These are phyloP conservation scores for Allium sativum DNA, from an alignment of 106 monocot genomes.

Conservation along the genomic window DNA sequence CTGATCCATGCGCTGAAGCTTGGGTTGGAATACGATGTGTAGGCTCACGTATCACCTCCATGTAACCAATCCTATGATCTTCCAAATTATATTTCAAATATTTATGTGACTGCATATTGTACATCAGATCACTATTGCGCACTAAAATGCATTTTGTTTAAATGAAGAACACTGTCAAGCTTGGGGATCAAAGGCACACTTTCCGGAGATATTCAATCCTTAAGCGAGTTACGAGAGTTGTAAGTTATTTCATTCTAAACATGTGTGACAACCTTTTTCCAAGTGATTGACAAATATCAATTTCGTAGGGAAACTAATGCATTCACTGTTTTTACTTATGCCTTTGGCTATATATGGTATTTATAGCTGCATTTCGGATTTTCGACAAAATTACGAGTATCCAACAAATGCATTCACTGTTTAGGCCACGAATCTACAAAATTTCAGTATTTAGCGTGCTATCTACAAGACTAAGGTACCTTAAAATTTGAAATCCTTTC, in stretches of 20 bases:
- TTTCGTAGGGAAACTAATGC: no score
- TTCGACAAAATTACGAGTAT: no score
- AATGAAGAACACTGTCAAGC: constrained; percentile 27
- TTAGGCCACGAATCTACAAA: no score
- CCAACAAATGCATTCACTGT: no score
- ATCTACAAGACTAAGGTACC: no score
- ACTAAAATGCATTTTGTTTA: not conserved
- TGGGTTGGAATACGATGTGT: constrained; percentile 58
- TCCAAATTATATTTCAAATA: not conserved
- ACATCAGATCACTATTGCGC: not conserved
- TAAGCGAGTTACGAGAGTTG: constrained; percentile 37
- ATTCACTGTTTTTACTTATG: no score
- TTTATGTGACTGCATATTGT: not conserved
- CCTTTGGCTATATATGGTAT: no score
- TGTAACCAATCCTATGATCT: constrained; percentile 21
- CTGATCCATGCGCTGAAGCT: constrained; percentile 44
- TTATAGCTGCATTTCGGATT: no score
- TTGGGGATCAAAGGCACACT: constrained; percentile 41
- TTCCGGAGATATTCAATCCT: constrained; percentile 25
- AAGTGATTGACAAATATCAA: no score
- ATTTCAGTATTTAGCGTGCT: no score
- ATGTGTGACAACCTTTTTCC: no score
- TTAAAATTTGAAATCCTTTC: no score
- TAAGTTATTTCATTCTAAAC: constrained; percentile 18
- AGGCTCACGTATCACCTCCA: constrained; percentile 24